Percentiles rank a stretch among this genome's conserved stretches.
phyloP scores from a whole-genome alignment of 1,284 basidiomycete species.

The Cystobasidium pallidum region DNA sequence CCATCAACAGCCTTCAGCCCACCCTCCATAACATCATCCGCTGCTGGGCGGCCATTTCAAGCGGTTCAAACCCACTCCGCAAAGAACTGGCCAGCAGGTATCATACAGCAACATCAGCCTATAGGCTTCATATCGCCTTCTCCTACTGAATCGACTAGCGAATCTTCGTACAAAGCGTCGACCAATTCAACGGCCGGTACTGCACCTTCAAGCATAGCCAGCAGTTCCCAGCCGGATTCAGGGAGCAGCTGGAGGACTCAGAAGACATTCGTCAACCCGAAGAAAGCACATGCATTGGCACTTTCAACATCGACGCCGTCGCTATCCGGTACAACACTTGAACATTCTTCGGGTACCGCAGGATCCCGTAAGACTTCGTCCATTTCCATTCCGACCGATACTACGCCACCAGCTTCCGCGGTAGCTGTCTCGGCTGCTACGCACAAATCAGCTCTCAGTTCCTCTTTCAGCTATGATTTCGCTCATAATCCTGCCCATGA shows the following conservation, averaged over 20 bases:
- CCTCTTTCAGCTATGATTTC: constrained; percentile 31
- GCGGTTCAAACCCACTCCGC: constrained; percentile 10
- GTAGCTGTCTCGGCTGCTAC: neutral
- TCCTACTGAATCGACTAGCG: constrained; percentile 28
- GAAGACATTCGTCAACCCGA: constrained; percentile 15
- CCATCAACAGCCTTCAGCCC: no score
- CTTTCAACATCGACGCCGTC: neutral
- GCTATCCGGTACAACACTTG: neutral
- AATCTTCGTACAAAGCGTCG: constrained; percentile 27
- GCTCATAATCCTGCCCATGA: constrained; percentile 19
- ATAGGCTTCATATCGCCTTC: constrained; percentile 17
- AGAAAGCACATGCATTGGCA: constrained; percentile 6
- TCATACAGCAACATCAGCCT: constrained; percentile 10
- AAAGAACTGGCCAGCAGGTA: constrained; percentile 26
- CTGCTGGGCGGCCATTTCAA: neutral
- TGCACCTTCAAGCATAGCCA: constrained; percentile 30
- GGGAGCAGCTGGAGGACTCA: constrained; percentile 24
- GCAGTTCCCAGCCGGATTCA: constrained; percentile 25
- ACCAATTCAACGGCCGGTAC: constrained; percentile 15
- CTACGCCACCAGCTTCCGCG: constrained; percentile 5
- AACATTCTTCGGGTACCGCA: neutral
- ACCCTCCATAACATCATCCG: no score
- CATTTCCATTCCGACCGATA: neutral
- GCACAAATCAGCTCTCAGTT: no score
- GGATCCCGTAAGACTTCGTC: constrained; percentile 3